These are phyloP conservation scores for Rhododendron williamsianum DNA, from an alignment of 148 eudicot species.

Conservation along the genomic window DNA sequence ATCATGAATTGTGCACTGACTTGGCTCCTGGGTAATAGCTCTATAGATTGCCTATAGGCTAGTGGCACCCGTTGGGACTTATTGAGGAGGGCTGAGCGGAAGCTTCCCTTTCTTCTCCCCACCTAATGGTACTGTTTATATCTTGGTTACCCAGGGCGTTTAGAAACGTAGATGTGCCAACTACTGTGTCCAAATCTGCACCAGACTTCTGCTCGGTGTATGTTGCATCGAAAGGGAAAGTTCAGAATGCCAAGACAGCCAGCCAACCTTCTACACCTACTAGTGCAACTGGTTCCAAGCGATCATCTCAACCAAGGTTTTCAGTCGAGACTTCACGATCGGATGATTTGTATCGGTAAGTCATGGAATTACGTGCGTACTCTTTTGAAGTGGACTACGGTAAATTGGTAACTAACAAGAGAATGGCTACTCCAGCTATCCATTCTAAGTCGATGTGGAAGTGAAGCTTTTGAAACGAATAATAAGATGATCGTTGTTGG, in stretches of 20 bases:
- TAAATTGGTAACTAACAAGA: not conserved
- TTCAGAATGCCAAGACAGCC: constrained; percentile 31
- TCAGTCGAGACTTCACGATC: constrained; percentile 3
- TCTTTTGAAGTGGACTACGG: constrained; percentile 1
- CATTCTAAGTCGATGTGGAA: not conserved
- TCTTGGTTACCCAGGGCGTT: constrained; percentile 37
- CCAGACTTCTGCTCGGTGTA: constrained; percentile 58
- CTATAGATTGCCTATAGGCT: not conserved
- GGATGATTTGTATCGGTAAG: constrained; percentile 11
- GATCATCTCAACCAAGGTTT: constrained; percentile 9
- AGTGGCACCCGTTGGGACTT: not conserved
- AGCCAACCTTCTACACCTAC: constrained; percentile 18
- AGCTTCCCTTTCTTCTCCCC: not conserved
- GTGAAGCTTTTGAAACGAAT: not conserved
- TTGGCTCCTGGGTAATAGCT: not conserved
- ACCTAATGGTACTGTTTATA: not conserved
- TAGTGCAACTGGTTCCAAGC: constrained; percentile 8
- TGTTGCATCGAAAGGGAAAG: constrained; percentile 47
- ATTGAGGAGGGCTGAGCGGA: not conserved
- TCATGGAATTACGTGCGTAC: not conserved
- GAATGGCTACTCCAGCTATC: not conserved
- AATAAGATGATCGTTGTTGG: not conserved
- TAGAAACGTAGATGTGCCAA: constrained; percentile 49
- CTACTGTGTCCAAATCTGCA: constrained; percentile 43
- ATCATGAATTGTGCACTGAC: not conserved